Evolutionary conservation across 2,329 filamentous ascomycete genomes (phyloP).

Genomic region (Aspergillus quadrilineatus): DNA sequence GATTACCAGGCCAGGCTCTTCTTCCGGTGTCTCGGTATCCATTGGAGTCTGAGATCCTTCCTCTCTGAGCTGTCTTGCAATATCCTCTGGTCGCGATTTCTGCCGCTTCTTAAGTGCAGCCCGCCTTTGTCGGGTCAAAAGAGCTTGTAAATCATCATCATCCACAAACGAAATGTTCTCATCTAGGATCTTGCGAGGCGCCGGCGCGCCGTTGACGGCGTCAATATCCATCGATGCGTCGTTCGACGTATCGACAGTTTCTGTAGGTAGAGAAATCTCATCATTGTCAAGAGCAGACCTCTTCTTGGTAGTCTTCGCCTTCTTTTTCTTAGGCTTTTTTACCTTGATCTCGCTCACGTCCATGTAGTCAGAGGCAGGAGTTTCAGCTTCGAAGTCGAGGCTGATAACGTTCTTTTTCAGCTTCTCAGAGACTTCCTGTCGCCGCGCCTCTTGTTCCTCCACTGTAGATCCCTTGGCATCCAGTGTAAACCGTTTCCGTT

Average conservation of each 20-base stretch:
- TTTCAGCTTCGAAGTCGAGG: conserved; percentile 67
- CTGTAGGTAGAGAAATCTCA: conserved; percentile 50
- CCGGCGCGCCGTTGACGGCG: conserved; percentile 44
- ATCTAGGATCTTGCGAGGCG: conserved; percentile 61
- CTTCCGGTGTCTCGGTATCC: conserved; percentile 61
- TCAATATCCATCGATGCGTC: conserved; percentile 74
- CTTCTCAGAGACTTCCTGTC: conserved; percentile 55
- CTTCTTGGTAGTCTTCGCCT: conserved; percentile 71
- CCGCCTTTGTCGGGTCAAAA: conserved; percentile 77
- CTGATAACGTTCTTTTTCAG: conserved; percentile 69
- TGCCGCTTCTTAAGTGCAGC: conserved; percentile 89
- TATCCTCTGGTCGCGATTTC: conserved; percentile 78
- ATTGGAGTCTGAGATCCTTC: conserved; percentile 54
- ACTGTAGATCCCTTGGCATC: conserved; percentile 71
- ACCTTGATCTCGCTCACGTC: conserved; percentile 85
- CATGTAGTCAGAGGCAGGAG: conserved; percentile 79
- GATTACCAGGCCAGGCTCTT: conserved; percentile 73
- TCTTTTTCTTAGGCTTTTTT: conserved; percentile 88
- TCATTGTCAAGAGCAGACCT: conserved; percentile 62
- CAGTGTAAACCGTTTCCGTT: conserved; percentile 81
- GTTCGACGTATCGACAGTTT: conserved; percentile 34
- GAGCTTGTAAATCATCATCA: conserved; percentile 88
- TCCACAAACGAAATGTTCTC: conserved; percentile 74
- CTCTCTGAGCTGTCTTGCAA: conserved; percentile 74
- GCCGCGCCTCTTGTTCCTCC: conserved; percentile 61